These are phyloP conservation scores for Candida lessepsii DNA, from an alignment of 805 yeast genomes.

Conservation along the genomic window DNA sequence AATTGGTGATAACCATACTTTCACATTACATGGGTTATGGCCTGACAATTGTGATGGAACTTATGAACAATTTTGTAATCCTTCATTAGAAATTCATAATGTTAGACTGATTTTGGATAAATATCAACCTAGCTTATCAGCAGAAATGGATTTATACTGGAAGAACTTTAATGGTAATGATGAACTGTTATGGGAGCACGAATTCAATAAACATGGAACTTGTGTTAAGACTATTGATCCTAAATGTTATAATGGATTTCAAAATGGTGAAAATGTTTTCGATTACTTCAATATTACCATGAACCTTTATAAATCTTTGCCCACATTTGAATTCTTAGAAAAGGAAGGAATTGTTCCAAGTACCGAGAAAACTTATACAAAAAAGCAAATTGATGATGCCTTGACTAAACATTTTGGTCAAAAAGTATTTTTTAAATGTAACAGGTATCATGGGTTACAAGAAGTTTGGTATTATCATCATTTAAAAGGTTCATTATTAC, in stretches of 20 bases:
- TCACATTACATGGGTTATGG: constrained; percentile 47
- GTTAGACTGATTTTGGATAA: constrained; percentile 15
- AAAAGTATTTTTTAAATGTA: constrained; percentile 37
- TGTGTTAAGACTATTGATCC: constrained; percentile 41
- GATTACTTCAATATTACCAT: constrained; percentile 32
- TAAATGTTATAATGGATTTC: constrained; percentile 25
- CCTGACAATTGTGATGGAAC: constrained; percentile 43
- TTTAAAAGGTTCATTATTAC: constrained; percentile 67
- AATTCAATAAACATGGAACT: constrained; percentile 45
- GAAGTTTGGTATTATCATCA: constrained; percentile 85
- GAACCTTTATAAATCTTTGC: constrained; percentile 30
- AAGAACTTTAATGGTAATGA: constrained; percentile 51
- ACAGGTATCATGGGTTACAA: constrained; percentile 41
- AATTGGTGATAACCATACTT: constrained; percentile 34
- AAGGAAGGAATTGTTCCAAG: constrained; percentile 38
- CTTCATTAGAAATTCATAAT: constrained; percentile 28
- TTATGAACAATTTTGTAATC: constrained; percentile 37
- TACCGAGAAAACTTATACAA: constrained; percentile 30
- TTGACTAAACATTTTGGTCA: constrained; percentile 31
- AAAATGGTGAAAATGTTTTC: constrained; percentile 24
- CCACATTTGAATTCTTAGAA: constrained; percentile 35
- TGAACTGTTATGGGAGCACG: constrained; percentile 47
- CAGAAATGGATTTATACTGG: constrained; percentile 33
- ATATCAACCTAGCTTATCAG: constrained; percentile 21
- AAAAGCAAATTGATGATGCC: constrained; percentile 30